Conservation (phyloP, 2,329 filamentous ascomycete species). For the Zelopaecilomyces penicillatus region DNA sequence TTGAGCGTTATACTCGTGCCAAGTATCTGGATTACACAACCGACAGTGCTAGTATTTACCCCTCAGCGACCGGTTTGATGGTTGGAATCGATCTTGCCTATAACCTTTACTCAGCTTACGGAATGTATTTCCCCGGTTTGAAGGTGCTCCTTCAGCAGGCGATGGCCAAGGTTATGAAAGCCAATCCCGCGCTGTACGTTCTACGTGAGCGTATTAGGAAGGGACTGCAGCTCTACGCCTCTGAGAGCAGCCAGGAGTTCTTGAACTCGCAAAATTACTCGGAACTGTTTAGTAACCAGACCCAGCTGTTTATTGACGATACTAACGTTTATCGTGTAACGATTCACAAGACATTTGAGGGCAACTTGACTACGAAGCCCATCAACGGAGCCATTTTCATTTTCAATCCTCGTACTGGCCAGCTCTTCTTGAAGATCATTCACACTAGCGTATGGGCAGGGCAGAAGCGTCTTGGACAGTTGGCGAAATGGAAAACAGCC, state of each 20-base stretch:
- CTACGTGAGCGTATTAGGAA: constrained; percentile 96
- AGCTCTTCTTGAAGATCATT: constrained; percentile 98
- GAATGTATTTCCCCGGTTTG: constrained; percentile 95
- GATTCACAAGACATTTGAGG: constrained; percentile 99
- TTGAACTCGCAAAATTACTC: constrained; percentile 99
- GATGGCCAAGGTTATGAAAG: constrained; percentile 99
- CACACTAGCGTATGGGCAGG: constrained; percentile 99
- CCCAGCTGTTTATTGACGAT: constrained; percentile 97
- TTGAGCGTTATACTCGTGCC: constrained; percentile 92
- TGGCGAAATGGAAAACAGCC: constrained; percentile 99
- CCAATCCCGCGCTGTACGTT: constrained; percentile 93
- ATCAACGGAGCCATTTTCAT: constrained; percentile 99
- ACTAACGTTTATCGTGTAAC: constrained; percentile 99
- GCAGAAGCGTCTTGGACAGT: constrained; percentile 95
- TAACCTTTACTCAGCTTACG: constrained; percentile 96
- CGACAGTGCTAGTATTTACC: constrained; percentile 97
- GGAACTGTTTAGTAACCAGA: constrained; percentile 97
- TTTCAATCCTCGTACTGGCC: constrained; percentile 97
- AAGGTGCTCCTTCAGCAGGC: constrained; percentile 95
- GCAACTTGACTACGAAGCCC: constrained; percentile 96
- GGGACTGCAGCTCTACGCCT: constrained; percentile 94
- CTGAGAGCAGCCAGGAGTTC: constrained; percentile 98
- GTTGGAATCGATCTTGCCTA: constrained; percentile 96
- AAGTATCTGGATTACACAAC: constrained; percentile 99
- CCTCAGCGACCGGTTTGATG: constrained; percentile 93